Evolutionary conservation across 352 stramenopile species (phyloP).

Genomic region (Achlya hypogyna): DNA sequence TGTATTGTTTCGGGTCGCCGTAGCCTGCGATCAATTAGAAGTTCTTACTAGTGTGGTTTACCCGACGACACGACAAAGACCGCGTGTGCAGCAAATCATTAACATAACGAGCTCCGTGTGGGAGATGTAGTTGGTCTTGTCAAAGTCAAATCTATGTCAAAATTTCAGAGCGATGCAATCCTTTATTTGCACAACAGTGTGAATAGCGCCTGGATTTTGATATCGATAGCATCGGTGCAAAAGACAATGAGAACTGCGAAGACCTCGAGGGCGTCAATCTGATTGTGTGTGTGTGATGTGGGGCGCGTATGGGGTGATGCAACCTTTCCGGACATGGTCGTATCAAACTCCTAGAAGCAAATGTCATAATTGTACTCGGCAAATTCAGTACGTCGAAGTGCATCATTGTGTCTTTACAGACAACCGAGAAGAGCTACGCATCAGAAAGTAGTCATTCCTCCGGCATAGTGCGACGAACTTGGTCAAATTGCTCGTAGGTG

Average conservation of each 20-base stretch:
- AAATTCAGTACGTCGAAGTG: conserved; percentile 48
- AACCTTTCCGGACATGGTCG: not conserved
- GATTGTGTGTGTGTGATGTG: not conserved
- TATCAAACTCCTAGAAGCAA: conserved; percentile 1
- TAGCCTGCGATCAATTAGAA: conserved; percentile 17
- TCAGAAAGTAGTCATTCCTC: not conserved
- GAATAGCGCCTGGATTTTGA: conserved; percentile 64
- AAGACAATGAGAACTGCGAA: conserved; percentile 71
- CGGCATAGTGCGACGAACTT: conserved; percentile 18
- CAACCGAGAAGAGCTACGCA: conserved; percentile 53
- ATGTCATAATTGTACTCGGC: not conserved
- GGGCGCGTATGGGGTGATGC: no score
- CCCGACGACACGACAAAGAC: conserved; percentile 57
- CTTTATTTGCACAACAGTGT: conserved; percentile 33
- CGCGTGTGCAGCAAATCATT: conserved; percentile 62
- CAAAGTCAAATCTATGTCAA: conserved; percentile 55
- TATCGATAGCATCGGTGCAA: conserved; percentile 48
- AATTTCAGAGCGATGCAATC: no score
- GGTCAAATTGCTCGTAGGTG: conserved; percentile 59
- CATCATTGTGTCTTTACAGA: conserved; percentile 52
- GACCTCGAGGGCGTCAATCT: conserved; percentile 69
- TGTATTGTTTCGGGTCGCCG: conserved; percentile 39
- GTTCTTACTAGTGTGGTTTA: not conserved
- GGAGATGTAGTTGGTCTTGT: conserved; percentile 60
- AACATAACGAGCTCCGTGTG: conserved; percentile 54